Evolutionary conservation across 2,329 filamentous ascomycete genomes (phyloP), one percentile per base, ranked within the genome.

Genomic region (Hymenotorrendiella dingleyae): DNA sequence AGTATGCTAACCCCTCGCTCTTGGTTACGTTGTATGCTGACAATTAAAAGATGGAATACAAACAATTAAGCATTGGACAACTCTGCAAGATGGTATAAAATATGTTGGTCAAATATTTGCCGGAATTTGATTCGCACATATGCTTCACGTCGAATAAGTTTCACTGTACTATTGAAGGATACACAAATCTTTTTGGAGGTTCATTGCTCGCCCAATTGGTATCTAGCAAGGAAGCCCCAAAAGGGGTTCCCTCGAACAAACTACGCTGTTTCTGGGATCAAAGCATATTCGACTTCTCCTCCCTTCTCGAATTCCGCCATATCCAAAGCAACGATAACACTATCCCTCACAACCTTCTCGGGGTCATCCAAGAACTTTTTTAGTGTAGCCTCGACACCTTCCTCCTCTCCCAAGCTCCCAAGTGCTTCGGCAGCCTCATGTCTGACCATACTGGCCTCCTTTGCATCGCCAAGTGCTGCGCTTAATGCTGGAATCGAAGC

Each of bases 261-360:
- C n/a, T n/a, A n/a, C n/a, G 42, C 62, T 37, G 66, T 65, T 56
- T 85, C 78, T 3, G 90, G 91, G 54, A 97, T 83, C 59, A 95
- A 75, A 35, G 93, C 93, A 71, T 98, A 98, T 63, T 98, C 90
- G 23, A 80, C 70, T 66, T 95, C 80, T 30, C 86, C 86, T 54
- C 81, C 86, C 71, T 86, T 88, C 72, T 98, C 93, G 60, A 88
- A 96, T 61, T 96, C 91, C 9, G 90, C 93, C 88, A 98, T 98
- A 65, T 98, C 93, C 53, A 98, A 73, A 33, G 93, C 93, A 43
- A 98, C 93, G 56, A 96, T 80, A 28, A 95, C 82, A 64, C 91
- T 97, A 62, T 98, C 93, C 46, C 89, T 80, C 30, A 98, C 93
- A 5, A 98, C 90, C 63, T 86, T 80, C 66, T 97, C 91, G 48